Evolutionary conservation across 768 basidiomycete genomes (phyloP).

Genomic region (Russula vinacea): DNA sequence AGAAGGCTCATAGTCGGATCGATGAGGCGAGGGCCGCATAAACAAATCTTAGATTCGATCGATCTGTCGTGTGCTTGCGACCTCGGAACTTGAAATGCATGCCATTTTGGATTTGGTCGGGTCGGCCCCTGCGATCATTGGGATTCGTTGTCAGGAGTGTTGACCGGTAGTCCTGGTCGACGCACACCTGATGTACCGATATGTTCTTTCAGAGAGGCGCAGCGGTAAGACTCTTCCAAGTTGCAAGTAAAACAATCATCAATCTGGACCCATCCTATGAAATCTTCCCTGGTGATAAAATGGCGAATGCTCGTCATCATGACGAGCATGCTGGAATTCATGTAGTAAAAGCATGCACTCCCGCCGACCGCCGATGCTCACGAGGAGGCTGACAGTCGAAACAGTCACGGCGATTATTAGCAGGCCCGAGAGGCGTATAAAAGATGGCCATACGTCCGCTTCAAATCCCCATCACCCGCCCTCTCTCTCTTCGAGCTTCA

Average conservation of each 20-base stretch:
- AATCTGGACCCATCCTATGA: no score
- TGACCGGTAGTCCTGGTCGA: background rate
- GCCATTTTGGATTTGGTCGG: background rate
- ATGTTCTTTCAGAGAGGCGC: background rate
- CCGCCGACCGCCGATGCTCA: background rate
- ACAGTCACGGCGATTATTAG: background rate
- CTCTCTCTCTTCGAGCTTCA: background rate
- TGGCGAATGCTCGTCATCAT: no score
- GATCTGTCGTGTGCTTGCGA: background rate
- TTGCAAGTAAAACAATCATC: no score
- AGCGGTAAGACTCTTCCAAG: background rate
- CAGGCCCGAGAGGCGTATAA: background rate
- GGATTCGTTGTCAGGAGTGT: background rate
- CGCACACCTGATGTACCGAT: no score
- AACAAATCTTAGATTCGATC: background rate
- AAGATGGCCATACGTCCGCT: background rate
- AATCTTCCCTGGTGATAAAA: no score
- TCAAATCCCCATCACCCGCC: background rate
- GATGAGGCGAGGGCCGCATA: conserved; percentile 3
- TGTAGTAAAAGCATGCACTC: no score
- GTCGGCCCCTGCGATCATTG: background rate
- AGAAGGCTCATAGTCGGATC: background rate
- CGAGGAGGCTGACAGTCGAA: background rate
- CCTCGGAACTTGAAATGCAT: background rate
- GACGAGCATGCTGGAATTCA: no score